These are phyloP conservation scores for Apiospora sp. DNA, from an alignment of 2,329 filamentous ascomycete genomes.

Conservation along the genomic window DNA sequence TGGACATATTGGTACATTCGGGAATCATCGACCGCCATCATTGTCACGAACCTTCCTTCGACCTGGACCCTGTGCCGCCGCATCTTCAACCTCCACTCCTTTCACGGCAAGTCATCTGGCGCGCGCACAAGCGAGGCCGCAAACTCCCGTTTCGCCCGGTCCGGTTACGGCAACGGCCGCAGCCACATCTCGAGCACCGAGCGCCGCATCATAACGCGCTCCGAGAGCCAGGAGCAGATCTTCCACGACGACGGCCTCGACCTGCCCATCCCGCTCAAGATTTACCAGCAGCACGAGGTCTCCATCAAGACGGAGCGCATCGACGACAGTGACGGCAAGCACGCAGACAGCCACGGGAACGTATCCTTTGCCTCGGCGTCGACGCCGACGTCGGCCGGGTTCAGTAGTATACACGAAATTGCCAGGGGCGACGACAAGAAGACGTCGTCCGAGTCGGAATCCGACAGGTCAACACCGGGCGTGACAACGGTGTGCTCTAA, in stretches of 20 bases:
- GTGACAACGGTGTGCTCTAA: neutral
- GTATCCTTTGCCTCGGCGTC: conserved; percentile 5
- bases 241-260: conserved; percentile 34
- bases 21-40: conserved; percentile 54
- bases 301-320: conserved; percentile 34
- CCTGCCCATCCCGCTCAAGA: conserved; percentile 45
- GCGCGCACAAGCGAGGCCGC: conserved; percentile 35
- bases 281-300: conserved; percentile 47
- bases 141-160: conserved; percentile 33
- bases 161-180: conserved; percentile 33
- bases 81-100: conserved; percentile 46
- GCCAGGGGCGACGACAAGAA: neutral
- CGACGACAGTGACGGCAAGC: conserved; percentile 5
- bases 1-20: conserved; percentile 57
- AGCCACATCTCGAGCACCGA: conserved; percentile 34
- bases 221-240: conserved; percentile 49
- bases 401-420: neutral
- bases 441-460: neutral
- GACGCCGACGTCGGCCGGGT: neutral
- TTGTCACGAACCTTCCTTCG: conserved; percentile 52
- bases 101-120: conserved; percentile 42
- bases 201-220: conserved; percentile 33
- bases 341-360: neutral
- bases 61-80: conserved; percentile 53
- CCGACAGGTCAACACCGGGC: neutral